Evolutionary conservation across 2,329 filamentous ascomycete species (phyloP), one percentile per base, ranked within the genome.

Genomic region (Ophiobolus disseminans): DNA sequence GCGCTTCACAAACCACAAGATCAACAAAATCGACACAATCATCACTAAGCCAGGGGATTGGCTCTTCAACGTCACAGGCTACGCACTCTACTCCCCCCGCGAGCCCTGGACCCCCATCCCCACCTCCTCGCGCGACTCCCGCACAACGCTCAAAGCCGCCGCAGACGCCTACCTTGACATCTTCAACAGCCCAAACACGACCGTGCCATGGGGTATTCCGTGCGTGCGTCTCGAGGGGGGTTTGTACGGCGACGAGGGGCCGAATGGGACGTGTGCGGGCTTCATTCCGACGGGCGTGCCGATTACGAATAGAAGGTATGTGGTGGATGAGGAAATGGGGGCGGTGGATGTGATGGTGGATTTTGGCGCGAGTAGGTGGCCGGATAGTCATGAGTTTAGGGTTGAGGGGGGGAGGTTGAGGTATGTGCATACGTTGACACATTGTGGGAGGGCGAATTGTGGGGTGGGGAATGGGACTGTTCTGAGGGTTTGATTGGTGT

Each of bases 361-460:
- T 20, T 65, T 66, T 57, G 63, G 62, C 22, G 34, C 45, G 8
- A 56, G 50, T 28, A 46, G 40, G 40, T 60, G 57, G 61, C 61
- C 63, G 25, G 62, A 66, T 54, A 63, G 48, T n/a, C 63, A 66
- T 52, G 51, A 63, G 41, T 66, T 66, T 48, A 44, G 61, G 34
- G 43, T 66, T 22, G 54, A 57, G 36, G 22, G 23, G 3, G 61
- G 61, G 14, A 63, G 51, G 47, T 23, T 66, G 26, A 45, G 63
- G 28, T 66, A 65, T 60, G 60, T 66, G 28, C 63, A 66, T 57
- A 66, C 63, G 2, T 51, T 66, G 53, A 65, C 62, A 20, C 55
- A 63, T 32, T 67, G 63, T 50, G 63, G 62, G 23, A 23, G 54
- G 8, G 37, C 50, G 4, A 62, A 63, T 39, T 65, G 62, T 54